These are phyloP conservation scores for Pterula multifida DNA, from an alignment of 1,284 basidiomycete genomes.

Conservation along the genomic window DNA sequence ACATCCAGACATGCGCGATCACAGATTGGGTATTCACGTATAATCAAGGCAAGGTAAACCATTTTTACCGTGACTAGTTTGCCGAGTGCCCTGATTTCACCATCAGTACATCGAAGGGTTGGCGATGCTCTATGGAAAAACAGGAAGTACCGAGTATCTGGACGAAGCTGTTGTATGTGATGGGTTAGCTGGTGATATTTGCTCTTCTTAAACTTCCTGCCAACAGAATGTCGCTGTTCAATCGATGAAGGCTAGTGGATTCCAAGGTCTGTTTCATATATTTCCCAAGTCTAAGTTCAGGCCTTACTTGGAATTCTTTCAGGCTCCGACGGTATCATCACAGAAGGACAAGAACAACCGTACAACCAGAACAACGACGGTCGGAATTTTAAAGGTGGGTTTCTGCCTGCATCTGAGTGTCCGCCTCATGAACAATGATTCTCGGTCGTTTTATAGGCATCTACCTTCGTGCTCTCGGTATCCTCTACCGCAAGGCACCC, in stretches of 20 bases:
- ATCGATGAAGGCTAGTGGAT: not conserved
- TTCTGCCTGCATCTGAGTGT: not conserved
- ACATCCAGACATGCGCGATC: not conserved
- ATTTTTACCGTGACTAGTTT: not conserved
- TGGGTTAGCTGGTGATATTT: not conserved
- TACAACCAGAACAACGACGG: conserved; percentile 1
- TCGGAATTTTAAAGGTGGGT: not conserved
- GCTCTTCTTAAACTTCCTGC: no score
- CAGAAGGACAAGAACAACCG: not conserved
- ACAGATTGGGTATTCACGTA: conserved; percentile 1
- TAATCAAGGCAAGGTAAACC: not conserved
- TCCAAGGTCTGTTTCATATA: not conserved
- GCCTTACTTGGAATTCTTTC: not conserved
- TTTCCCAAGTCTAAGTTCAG: no score
- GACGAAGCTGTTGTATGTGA: not conserved
- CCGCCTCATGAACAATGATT: not conserved
- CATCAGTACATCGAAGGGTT: not conserved
- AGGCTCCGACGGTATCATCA: not conserved
- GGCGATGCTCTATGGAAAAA: not conserved
- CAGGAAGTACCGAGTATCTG: not conserved
- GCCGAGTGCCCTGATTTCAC: not conserved
- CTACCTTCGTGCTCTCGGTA: not conserved
- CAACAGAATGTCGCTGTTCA: not conserved
- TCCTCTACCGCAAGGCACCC: not conserved
- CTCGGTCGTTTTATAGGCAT: not conserved